phyloP scores from a whole-genome alignment of 176 grass and related monocot species.

The Pharus latifolius region DNA sequence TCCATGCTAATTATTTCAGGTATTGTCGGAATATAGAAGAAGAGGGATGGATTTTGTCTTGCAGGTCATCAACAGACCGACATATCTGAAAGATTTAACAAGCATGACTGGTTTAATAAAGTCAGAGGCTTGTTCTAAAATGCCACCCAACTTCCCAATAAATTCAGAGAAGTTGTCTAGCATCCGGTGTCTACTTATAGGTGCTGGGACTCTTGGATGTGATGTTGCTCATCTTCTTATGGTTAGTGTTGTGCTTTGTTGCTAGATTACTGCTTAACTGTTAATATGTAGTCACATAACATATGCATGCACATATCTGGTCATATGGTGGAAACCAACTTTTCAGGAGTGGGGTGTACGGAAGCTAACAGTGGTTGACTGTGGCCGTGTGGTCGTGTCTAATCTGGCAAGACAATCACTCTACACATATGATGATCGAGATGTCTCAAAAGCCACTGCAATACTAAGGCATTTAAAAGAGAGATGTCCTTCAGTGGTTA shows the following conservation, averaged over 20 bases:
- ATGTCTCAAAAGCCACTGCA: constrained; percentile 50
- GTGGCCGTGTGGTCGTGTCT: constrained; percentile 68
- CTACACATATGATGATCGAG: constrained; percentile 70
- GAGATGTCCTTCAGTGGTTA: constrained; percentile 64
- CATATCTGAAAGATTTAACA: constrained; percentile 66
- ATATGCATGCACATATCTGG: not conserved
- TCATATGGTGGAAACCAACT: constrained; percentile 3
- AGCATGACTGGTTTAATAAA: constrained; percentile 49
- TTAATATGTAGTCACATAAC: not conserved
- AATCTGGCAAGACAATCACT: constrained; percentile 91
- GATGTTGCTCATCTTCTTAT: constrained; percentile 96
- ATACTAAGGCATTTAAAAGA: constrained; percentile 52
- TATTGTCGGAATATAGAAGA: constrained; percentile 73
- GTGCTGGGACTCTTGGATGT: constrained; percentile 95
- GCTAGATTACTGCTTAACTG: constrained; percentile 15
- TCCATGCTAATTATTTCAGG: constrained; percentile 36
- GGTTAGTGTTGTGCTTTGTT: constrained; percentile 31
- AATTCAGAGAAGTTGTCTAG: constrained; percentile 49
- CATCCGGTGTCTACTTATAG: constrained; percentile 67
- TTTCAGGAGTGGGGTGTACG: constrained; percentile 78
- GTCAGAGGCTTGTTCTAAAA: constrained; percentile 25
- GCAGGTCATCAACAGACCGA: constrained; percentile 54
- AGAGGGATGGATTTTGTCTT: constrained; percentile 62
- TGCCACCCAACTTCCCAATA: constrained; percentile 25
- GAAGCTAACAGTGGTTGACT: constrained; percentile 80